Conservation (phyloP, 164 flowering plant genomes). For the Piper betle region DNA sequence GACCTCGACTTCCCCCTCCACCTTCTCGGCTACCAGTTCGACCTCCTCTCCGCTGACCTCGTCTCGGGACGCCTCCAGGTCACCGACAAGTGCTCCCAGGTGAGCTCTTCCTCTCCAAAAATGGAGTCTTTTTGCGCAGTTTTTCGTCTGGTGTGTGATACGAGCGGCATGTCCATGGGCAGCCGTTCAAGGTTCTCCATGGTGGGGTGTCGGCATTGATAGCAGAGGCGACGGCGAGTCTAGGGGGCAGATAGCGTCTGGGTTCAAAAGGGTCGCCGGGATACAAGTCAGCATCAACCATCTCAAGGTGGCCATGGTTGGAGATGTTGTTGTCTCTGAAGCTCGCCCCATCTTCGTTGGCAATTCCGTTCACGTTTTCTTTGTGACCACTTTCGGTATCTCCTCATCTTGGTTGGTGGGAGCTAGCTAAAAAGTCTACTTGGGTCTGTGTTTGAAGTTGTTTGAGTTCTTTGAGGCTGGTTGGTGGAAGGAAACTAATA, state of each 20-base stretch:
- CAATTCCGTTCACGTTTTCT: too few species aligned
- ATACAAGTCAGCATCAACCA: conserved; percentile 66
- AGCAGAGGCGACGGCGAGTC: conserved; percentile 57
- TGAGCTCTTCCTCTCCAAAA: conserved; percentile 1
- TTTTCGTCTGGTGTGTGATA: too few species aligned
- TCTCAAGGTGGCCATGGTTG: conserved; percentile 9
- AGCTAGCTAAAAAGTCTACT: too few species aligned
- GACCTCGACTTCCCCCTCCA: conserved; percentile 14
- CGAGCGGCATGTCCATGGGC: conserved; percentile 1
- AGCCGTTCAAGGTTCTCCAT: conserved; percentile 64
- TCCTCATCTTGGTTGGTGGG: too few species aligned
- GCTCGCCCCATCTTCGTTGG: too few species aligned
- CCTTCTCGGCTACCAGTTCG: conserved; percentile 35
- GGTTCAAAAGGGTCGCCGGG: conserved; percentile 53
- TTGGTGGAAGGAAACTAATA: too few species aligned
- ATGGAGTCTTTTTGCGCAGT: not conserved
- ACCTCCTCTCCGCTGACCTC: conserved; percentile 24
- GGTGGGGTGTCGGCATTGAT: conserved; percentile 57
- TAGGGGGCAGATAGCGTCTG: conserved; percentile 69
- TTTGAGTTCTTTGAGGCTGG: too few species aligned
- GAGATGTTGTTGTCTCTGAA: too few species aligned
- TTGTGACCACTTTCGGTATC: too few species aligned
- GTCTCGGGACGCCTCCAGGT: conserved; percentile 40
- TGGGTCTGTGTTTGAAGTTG: too few species aligned
- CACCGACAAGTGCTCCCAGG: conserved; percentile 41